A percentile compares a stretch with the other conserved stretches of the same genome.
Evolutionary conservation across 2,329 filamentous ascomycete genomes (phyloP).

Genomic region (Sclerotinia glacialis): DNA sequence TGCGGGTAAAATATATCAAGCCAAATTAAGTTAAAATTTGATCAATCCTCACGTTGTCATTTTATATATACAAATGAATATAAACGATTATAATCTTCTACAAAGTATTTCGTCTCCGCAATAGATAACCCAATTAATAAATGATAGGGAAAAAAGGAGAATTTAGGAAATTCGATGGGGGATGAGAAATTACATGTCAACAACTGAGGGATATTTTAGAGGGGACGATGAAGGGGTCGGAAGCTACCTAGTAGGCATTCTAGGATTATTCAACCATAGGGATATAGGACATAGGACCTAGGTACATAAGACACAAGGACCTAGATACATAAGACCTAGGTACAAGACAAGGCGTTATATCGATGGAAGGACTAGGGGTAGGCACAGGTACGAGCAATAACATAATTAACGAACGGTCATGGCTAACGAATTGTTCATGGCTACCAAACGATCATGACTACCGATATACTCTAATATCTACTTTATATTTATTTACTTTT

Average conservation of each 20-base stretch:
- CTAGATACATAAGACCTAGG: no score
- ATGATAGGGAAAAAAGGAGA: neutral
- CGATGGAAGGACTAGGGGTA: neutral
- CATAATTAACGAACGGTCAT: neutral
- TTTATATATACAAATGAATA: no score
- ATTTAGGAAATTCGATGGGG: neutral
- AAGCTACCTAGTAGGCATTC: neutral
- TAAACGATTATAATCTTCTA: no score
- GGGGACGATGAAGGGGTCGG: neutral
- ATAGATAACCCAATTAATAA: neutral
- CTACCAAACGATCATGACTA: no score
- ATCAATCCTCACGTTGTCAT: neutral
- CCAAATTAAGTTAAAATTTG: neutral
- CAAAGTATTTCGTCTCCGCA: neutral
- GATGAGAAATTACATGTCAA: neutral
- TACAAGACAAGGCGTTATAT: neutral
- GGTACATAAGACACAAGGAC: no score
- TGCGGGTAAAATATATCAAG: neutral
- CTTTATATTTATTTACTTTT: neutral
- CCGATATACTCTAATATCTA: no score
- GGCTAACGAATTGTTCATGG: no score
- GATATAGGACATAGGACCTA: no score
- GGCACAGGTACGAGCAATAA: conserved; percentile 14
- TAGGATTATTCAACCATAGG: neutral
- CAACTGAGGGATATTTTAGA: neutral